Evolutionary conservation across 169 alveolate species (phyloP), one percentile per base, ranked within the genome.

Genomic region (Cryptosporidium felis): DNA sequence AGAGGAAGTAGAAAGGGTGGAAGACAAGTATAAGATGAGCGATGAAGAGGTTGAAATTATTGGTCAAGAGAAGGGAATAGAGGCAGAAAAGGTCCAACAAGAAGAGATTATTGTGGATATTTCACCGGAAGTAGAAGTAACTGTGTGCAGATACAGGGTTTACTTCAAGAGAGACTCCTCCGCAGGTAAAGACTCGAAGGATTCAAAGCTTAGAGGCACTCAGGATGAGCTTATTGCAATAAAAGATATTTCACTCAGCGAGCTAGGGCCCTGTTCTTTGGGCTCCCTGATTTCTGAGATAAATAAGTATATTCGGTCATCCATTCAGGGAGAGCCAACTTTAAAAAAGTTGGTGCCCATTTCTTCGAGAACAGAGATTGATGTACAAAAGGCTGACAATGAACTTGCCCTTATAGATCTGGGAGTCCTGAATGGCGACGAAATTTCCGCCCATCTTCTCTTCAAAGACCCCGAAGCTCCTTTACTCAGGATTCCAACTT

Each of bases 391-490:
- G 42, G 45, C 16, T 10, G 38, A 40, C 21, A 26, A 49, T 5
- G 26, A 14, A 34, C 61, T 23, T 16, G 36, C 51, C 14, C 63
- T 74, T 49, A 53, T 42, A 21, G 85, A 74, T 51, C 41, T 74
- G 1, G 85, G 41, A 36, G 34, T 74, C 8, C 32, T 38, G 10
- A 51, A n/a, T 6, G 60, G 60, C 56, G 85, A 74, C 38, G 42
- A 49, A 41, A n/a, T 74, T 8, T 21, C 10, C 18, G 85, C 85
- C n/a, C 9, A n/a, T 51, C n/a, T 53, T n/a, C 8, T 63, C 4
- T 6, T 23, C 0, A 1, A 12, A 3, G n/a, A n/a, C n/a, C n/a
- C n/a, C n/a, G n/a, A n/a, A n/a, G n/a, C n/a, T n/a, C n/a, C n/a
- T n/a, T n/a, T n/a, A n/a, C n/a, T n/a, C n/a, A n/a, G n/a, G n/a